Percentiles rank a stretch among this genome's conserved stretches.
These are phyloP conservation scores for Schizochytrium sp. DNA, from an alignment of 108 stramenopile genomes.

Conservation along the genomic window DNA sequence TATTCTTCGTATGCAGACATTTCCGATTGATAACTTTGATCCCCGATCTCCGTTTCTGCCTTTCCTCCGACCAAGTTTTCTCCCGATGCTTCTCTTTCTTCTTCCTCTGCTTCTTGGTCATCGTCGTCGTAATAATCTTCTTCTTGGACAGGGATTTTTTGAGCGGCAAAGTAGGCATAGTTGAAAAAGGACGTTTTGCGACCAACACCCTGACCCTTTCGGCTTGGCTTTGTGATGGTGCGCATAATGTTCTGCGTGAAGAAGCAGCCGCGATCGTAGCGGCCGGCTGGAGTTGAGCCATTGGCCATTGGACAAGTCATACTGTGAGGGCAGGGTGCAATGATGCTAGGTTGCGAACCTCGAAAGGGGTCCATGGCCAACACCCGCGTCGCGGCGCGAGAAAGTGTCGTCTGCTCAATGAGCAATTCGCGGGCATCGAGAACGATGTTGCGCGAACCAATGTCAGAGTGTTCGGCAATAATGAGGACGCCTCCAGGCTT, in stretches of 20 bases:
- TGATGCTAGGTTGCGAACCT: background rate
- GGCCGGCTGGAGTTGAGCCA: background rate
- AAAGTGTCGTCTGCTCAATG: background rate
- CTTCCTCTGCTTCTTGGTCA: background rate
- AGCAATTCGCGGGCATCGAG: background rate
- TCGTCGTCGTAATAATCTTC: too few relatives aligned
- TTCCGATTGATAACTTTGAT: too few relatives aligned
- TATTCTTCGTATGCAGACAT: too few relatives aligned
- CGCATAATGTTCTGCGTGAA: background rate
- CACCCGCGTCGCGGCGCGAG: background rate
- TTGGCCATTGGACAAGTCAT: background rate
- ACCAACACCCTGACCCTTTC: background rate
- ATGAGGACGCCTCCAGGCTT: background rate
- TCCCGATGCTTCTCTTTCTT: background rate
- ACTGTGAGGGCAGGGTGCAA: background rate
- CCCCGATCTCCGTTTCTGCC: too few relatives aligned
- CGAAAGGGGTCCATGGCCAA: background rate
- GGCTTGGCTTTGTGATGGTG: background rate
- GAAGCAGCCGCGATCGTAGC: background rate
- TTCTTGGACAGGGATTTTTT: background rate
- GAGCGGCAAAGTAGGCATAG: background rate
- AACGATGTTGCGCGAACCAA: background rate
- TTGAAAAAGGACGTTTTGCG: background rate
- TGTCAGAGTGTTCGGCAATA: background rate
- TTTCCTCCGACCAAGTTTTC: background rate